phyloP scores from a whole-genome alignment of 805 yeast species.

The Groenewaldozyma salmanticensis region DNA sequence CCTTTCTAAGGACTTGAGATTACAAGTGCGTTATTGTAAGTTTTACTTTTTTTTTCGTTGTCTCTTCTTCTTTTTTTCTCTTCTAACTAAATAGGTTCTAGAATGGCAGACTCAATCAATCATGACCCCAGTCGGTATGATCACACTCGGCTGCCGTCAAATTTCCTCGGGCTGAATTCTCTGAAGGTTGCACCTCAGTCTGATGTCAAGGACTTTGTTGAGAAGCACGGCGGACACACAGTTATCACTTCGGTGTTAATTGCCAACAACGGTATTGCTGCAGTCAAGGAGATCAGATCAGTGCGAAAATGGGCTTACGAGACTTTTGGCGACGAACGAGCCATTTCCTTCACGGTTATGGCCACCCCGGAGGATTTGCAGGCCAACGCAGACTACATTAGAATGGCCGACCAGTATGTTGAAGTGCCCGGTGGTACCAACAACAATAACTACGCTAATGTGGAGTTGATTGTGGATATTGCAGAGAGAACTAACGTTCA shows the following conservation, averaged over 20 bases:
- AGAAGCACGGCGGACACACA: conserved; percentile 85
- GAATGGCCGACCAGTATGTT: conserved; percentile 98
- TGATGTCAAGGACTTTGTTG: conserved; percentile 73
- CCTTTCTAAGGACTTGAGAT: too few species aligned
- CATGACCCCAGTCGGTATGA: conserved; percentile 14
- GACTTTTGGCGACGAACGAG: conserved; percentile 93
- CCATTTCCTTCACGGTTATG: conserved; percentile 93
- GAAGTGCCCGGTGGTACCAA: conserved; percentile 99
- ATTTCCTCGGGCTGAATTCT: conserved; percentile 77
- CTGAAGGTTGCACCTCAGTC: conserved; percentile 63
- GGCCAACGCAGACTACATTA: conserved; percentile 94
- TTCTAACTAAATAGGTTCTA: too few species aligned
- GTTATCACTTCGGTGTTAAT: conserved; percentile 75
- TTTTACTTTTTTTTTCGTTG: too few species aligned
- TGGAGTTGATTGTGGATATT: conserved; percentile 89
- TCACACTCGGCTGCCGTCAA: conserved; percentile 41
- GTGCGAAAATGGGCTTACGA: conserved; percentile 99
- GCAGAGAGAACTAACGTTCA: conserved; percentile 96
- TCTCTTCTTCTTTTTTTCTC: too few species aligned
- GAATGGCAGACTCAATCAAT: not conserved
- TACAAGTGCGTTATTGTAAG: too few species aligned
- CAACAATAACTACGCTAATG: conserved; percentile 97
- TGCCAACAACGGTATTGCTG: conserved; percentile 99
- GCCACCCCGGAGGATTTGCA: conserved; percentile 99
- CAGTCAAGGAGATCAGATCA: conserved; percentile 95